Percentiles rank a stretch among this genome's conserved stretches.
Evolutionary conservation across 306 rosid species (phyloP).

Genomic region (Sechiopsis laciniata): DNA sequence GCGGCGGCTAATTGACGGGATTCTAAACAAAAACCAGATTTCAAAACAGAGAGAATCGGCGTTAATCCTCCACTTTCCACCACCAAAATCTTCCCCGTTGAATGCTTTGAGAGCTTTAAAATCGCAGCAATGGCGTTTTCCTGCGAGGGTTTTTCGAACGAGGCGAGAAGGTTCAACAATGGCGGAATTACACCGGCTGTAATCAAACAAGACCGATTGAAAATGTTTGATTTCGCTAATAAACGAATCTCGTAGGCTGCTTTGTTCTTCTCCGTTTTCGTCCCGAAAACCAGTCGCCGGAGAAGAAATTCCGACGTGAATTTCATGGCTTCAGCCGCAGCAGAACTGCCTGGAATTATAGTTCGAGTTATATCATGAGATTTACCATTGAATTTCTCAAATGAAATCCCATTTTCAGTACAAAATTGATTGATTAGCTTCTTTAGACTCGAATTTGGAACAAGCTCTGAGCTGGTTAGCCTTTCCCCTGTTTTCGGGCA

Average conservation of each 20-base stretch:
- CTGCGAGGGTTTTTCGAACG: slow-evolving; percentile 31
- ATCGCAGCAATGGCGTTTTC: slow-evolving; percentile 60
- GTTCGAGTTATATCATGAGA: slow-evolving; percentile 36
- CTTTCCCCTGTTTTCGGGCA: slow-evolving; percentile 88
- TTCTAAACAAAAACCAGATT: slow-evolving; percentile 46
- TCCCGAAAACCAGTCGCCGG: slow-evolving; percentile 50
- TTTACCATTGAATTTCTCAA: slow-evolving; percentile 13
- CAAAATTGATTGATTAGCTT: slow-evolving; percentile 54
- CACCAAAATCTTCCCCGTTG: slow-evolving; percentile 41
- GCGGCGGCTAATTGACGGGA: slow-evolving; percentile 65
- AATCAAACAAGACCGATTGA: slow-evolving; percentile 58
- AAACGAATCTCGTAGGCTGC: slow-evolving; percentile 73
- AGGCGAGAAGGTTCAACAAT: slow-evolving; percentile 40
- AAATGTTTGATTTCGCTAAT: slow-evolving; percentile 52
- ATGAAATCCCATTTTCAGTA: slow-evolving; percentile 32
- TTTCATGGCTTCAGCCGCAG: slow-evolving; percentile 46
- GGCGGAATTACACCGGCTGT: slow-evolving; percentile 49
- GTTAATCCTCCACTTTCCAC: slow-evolving; percentile 40
- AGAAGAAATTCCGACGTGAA: slow-evolving; percentile 48
- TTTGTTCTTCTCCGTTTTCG: slow-evolving; percentile 38
- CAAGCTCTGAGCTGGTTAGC: slow-evolving; percentile 42
- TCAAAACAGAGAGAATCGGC: slow-evolving; percentile 39
- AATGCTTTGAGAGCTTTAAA: slow-evolving; percentile 62
- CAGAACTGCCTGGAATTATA: slow-evolving; percentile 34
- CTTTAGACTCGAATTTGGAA: slow-evolving; percentile 50